Conservation (phyloP, 371 early-diverging fungal species). For the Batrachochytrium dendrobatidis region DNA sequence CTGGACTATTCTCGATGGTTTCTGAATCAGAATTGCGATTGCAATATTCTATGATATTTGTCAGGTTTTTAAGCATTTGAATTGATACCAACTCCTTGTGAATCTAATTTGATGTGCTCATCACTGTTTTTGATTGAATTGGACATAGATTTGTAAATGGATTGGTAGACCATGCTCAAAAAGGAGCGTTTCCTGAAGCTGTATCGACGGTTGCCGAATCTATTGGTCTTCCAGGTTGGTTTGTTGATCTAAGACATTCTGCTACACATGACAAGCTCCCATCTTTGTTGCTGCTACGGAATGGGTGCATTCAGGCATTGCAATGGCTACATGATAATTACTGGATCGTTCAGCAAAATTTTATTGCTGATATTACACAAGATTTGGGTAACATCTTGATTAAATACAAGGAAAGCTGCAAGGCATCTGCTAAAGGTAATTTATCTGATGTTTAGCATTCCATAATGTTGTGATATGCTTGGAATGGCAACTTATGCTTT, state of each 20-base stretch:
- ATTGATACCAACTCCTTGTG: not conserved
- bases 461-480: not conserved
- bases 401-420: slow-evolving; percentile 7
- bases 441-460: not conserved
- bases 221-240: slow-evolving; percentile 56
- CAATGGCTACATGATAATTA: slow-evolving; percentile 46
- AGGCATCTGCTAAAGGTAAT: not conserved
- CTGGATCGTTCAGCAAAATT: slow-evolving; percentile 34
- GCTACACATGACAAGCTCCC: slow-evolving; percentile 54
- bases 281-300: slow-evolving; percentile 35
- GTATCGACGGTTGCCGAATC: slow-evolving; percentile 41
- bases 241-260: slow-evolving; percentile 54
- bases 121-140: not conserved
- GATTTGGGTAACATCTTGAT: slow-evolving; percentile 15
- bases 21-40: slow-evolving; percentile 42
- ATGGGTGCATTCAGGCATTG: slow-evolving; percentile 44
- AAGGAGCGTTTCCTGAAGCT: slow-evolving; percentile 40
- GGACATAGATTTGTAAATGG: slow-evolving; percentile 51
- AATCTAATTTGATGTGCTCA: slow-evolving; percentile 1
- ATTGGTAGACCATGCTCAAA: slow-evolving; percentile 47
- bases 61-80: slow-evolving; percentile 20
- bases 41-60: slow-evolving; percentile 48
- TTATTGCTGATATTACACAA: slow-evolving; percentile 15
- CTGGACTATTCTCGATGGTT: slow-evolving; percentile 13
- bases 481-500: not conserved